Evolutionary conservation across 1,139 yeast genomes (phyloP), one percentile per base, ranked within the genome.

Genomic region (Pneumocystis jirovecii): DNA sequence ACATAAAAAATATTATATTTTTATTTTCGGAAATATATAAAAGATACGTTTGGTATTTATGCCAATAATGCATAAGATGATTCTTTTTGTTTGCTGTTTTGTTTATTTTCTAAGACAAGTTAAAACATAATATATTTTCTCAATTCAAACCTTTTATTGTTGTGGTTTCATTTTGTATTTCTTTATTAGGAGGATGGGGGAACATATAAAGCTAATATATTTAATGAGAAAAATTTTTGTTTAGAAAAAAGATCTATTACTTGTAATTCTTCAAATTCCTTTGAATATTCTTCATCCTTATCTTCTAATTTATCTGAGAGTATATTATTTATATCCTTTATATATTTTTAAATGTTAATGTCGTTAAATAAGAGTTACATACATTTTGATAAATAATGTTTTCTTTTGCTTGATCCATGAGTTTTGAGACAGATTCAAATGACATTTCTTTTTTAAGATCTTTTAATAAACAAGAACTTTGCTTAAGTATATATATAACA

Each of bases 351-450:
- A 34, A n/a, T 40, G 40, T 34, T 31, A 60, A 21, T 59, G n/a
- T 29, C 34, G 10, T 10, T n/a, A 50, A 57, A 60, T 25, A 57
- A 56, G n/a, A n/a, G n/a, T 31, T 5, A 61, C 66, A 34, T 29
- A 68, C 88, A 67, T 86, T 84, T 70, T 90, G 96, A 73, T 87
- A 86, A 57, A 85, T 79, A 29, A 85, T 79, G 66, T 93, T 95
- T 57, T 89, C 96, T 63, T 86, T 89, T 42, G 88, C 81, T 66
- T 89, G 95, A 73, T 91, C 97, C 82, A 91, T 77, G 5, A 93
- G 79, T 73, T 81, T 81, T 71, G 90, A 97, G n/a, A 90, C 87
- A 72, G 83, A 83, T 60, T 87, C 93, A 19, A 87, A 74, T 61
- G 84, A 84, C 83, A 90, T 82, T 72, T 91, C 96, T 65, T 78